Conservation (phyloP, 257 asterid species). For the Cordia subcordata region DNA sequence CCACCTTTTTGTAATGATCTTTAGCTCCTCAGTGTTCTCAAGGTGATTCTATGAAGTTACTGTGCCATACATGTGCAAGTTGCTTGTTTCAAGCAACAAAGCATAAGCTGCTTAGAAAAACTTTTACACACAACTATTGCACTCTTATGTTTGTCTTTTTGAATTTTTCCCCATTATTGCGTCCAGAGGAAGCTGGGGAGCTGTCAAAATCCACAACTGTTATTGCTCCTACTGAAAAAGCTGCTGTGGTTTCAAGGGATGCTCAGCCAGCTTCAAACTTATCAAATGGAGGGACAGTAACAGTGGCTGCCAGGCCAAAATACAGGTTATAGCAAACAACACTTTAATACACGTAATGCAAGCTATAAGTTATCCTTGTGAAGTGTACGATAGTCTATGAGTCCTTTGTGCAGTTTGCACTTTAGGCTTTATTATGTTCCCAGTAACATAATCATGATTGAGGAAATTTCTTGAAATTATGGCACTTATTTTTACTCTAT, state of each 20-base stretch:
- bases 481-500: not conserved
- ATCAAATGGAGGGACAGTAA: slow-evolving; percentile 32
- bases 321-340: slow-evolving; percentile 51
- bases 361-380: not conserved
- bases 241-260: slow-evolving; percentile 19
- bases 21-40: no score
- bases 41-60: no score
- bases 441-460: not conserved
- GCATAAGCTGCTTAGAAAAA: no score
- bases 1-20: no score
- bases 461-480: not conserved
- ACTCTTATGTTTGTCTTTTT: not conserved
- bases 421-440: not conserved
- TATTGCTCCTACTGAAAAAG: slow-evolving; percentile 11
- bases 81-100: no score
- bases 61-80: no score
- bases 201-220: slow-evolving; percentile 25
- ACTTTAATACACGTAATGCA: not conserved
- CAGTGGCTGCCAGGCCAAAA: slow-evolving; percentile 48
- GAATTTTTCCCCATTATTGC: slow-evolving; percentile 15
- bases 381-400: no score
- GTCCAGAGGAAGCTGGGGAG: slow-evolving; percentile 66
- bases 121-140: not conserved
- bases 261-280: slow-evolving; percentile 28
- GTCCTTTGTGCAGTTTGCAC: not conserved